Conservation (phyloP, 768 basidiomycete genomes). For the Amanita inopinata region DNA sequence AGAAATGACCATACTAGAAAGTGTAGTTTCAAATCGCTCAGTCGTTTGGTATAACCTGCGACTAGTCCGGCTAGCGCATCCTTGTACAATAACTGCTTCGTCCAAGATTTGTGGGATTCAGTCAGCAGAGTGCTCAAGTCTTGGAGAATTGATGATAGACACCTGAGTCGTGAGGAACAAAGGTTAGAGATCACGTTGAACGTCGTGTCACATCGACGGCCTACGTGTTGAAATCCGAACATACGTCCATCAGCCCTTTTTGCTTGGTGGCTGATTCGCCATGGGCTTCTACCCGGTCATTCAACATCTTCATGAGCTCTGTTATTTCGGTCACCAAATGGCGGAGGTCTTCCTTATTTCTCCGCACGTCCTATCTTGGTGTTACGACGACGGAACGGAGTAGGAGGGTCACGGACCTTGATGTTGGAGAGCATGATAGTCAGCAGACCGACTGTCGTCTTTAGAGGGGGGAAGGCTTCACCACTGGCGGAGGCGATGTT, state of each 20-base stretch:
- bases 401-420: not conserved
- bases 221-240: too few relatives aligned
- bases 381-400: not conserved
- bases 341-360: too few relatives aligned
- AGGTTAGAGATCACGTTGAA: too few relatives aligned
- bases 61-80: not conserved
- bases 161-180: too few relatives aligned
- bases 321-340: too few relatives aligned
- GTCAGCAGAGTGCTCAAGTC: not conserved
- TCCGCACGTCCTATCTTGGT: not conserved
- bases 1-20: not conserved
- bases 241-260: too few relatives aligned
- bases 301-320: too few relatives aligned
- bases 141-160: not conserved
- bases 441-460: not conserved
- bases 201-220: too few relatives aligned
- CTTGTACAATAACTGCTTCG: not conserved
- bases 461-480: not conserved
- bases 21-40: not conserved
- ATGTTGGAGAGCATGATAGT: conserved; percentile 1
- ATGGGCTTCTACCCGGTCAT: too few relatives aligned
- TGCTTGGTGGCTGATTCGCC: too few relatives aligned
- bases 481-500: not conserved
- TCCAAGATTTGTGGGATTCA: not conserved
- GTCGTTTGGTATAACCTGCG: not conserved